Evolutionary conservation across 2,329 filamentous ascomycete genomes (phyloP).

Genomic region (Pseudopithomyces chartarum): DNA sequence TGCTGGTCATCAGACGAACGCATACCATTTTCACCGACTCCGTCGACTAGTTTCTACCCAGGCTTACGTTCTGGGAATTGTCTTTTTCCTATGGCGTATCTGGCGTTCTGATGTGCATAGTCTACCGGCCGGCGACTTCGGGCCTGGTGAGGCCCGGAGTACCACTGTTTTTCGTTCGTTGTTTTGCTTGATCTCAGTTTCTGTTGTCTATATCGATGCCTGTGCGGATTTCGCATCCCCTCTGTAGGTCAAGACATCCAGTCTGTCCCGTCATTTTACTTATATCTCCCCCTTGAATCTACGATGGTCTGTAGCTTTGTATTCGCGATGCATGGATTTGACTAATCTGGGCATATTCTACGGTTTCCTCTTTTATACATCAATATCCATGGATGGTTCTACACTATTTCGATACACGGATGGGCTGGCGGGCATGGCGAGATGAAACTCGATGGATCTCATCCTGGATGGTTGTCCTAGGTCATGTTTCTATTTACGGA

Average conservation of each 20-base stretch:
- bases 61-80: conserved; percentile 27
- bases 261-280: conserved; percentile 9
- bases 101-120: conserved; percentile 18
- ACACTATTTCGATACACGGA: background rate
- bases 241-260: conserved; percentile 4
- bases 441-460: background rate
- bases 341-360: conserved; percentile 7
- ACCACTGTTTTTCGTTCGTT: conserved; percentile 4
- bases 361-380: conserved; percentile 14
- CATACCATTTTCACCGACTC: conserved; percentile 24
- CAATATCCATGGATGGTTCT: background rate
- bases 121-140: conserved; percentile 7
- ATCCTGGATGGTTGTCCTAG: conserved; percentile 1
- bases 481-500: background rate
- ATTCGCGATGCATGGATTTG: conserved; percentile 8
- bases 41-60: conserved; percentile 35
- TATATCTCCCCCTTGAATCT: background rate
- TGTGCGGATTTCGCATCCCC: background rate
- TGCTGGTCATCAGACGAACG: conserved; percentile 40
- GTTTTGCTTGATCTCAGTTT: background rate
- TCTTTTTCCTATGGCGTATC: conserved; percentile 23
- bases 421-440: background rate
- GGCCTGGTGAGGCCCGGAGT: conserved; percentile 7
- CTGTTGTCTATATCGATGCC: conserved; percentile 10
- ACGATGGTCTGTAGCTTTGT: conserved; percentile 4